These are phyloP conservation scores for Sedum album DNA, from an alignment of 164 flowering plant genomes.

Conservation along the genomic window DNA sequence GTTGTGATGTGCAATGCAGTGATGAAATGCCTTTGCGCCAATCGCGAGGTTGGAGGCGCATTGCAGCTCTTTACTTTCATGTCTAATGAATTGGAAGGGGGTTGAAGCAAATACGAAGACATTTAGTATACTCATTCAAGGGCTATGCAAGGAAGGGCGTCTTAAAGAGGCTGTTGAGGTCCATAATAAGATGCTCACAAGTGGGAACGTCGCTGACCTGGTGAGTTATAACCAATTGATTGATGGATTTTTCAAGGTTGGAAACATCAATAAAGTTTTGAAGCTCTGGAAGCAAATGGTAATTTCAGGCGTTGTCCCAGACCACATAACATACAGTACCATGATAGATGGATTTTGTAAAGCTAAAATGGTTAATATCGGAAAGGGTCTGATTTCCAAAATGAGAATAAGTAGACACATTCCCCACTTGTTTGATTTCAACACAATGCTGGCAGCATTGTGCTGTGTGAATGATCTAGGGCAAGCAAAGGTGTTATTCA, in stretches of 20 bases:
- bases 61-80: constrained; percentile 33
- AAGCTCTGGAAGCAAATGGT: constrained; percentile 37
- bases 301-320: constrained; percentile 36
- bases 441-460: constrained; percentile 37
- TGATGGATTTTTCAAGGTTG: constrained; percentile 35
- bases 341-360: constrained; percentile 64
- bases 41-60: constrained; percentile 68
- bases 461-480: constrained; percentile 43
- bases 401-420: constrained; percentile 31
- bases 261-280: constrained; percentile 32
- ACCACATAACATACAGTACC: constrained; percentile 35
- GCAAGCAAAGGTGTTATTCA: constrained; percentile 42
- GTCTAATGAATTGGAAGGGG: constrained; percentile 18
- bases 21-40: constrained; percentile 37
- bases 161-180: constrained; percentile 35
- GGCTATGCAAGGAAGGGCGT: constrained; percentile 49
- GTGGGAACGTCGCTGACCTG: constrained; percentile 24
- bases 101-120: constrained; percentile 37
- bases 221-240: constrained; percentile 40
- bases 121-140: constrained; percentile 39
- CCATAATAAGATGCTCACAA: constrained; percentile 32
- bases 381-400: constrained; percentile 43
- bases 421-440: constrained; percentile 44
- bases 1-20: constrained; percentile 47
- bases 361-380: constrained; percentile 34